Percentiles rank a stretch among this genome's conserved stretches.
Conservation (phyloP, 352 stramenopile genomes). For the Phytophthora pisi region DNA sequence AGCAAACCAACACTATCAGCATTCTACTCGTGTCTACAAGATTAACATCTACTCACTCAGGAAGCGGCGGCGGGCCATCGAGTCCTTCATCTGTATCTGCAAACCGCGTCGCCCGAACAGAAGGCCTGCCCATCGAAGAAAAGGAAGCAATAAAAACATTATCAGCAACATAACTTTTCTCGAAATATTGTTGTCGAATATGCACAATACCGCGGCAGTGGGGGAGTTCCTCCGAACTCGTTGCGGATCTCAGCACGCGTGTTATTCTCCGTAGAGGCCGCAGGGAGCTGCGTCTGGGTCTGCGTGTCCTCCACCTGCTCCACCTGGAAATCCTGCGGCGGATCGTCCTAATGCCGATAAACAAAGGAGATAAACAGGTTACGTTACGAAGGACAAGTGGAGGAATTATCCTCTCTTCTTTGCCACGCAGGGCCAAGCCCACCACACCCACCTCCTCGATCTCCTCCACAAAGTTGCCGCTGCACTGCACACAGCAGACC, state of each 20-base stretch:
- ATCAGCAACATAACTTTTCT: not conserved
- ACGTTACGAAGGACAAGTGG: not conserved
- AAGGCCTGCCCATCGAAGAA: conserved; percentile 14
- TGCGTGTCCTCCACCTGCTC: conserved; percentile 31
- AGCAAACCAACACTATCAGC: conserved; percentile 7
- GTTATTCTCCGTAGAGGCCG: conserved; percentile 3
- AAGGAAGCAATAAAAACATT: not conserved
- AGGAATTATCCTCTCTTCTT: too few relatives aligned
- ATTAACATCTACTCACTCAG: conserved; percentile 29
- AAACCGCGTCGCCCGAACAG: conserved; percentile 24
- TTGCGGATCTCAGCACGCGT: conserved; percentile 34
- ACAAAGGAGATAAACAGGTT: conserved; percentile 6
- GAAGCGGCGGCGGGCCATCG: conserved; percentile 25
- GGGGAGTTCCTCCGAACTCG: conserved; percentile 39
- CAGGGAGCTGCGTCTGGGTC: conserved; percentile 22
- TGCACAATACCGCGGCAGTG: conserved; percentile 18
- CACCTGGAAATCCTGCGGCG: conserved; percentile 58
- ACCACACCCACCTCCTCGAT: conserved; percentile 59
- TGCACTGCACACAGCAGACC: conserved; percentile 73
- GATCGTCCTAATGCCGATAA: conserved; percentile 55
- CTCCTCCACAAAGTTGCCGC: conserved; percentile 87
- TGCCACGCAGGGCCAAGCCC: not conserved
- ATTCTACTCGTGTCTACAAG: not conserved
- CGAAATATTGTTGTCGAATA: conserved; percentile 1
- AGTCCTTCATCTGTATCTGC: conserved; percentile 20